Conservation (phyloP, 345 rosid species). For the Lagerstroemia speciosa region DNA sequence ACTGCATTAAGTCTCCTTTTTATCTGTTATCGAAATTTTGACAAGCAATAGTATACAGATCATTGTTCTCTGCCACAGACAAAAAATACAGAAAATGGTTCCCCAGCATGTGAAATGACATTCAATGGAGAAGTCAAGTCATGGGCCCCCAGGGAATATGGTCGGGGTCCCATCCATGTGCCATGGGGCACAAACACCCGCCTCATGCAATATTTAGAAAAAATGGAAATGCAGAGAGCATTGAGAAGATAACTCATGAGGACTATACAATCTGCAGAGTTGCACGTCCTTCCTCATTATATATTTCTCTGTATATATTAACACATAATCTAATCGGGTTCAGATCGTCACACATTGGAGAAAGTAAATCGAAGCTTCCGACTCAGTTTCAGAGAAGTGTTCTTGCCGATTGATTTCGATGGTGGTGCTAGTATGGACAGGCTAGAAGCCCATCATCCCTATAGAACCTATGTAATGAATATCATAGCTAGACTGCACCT, state of each 20-base stretch:
- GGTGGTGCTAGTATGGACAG: conserved; percentile 15
- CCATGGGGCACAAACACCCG: too few relatives aligned
- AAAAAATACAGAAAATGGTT: too few relatives aligned
- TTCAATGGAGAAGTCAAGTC: too few relatives aligned
- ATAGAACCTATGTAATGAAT: not conserved
- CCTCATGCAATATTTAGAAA: too few relatives aligned
- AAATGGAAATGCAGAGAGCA: too few relatives aligned
- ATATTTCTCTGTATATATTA: not conserved
- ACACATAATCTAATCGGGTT: not conserved
- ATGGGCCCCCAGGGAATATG: too few relatives aligned
- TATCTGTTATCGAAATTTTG: too few relatives aligned
- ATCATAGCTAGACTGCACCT: not conserved
- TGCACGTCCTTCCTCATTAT: not conserved
- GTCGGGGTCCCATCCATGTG: too few relatives aligned
- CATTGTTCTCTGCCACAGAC: too few relatives aligned
- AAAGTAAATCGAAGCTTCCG: not conserved
- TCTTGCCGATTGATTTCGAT: not conserved
- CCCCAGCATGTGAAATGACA: too few relatives aligned
- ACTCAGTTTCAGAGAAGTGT: not conserved
- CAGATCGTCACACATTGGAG: not conserved
- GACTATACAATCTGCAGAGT: not conserved
- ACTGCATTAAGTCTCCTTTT: too few relatives aligned
- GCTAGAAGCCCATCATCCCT: not conserved
- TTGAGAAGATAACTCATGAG: not conserved
- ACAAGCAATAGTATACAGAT: too few relatives aligned